These are phyloP conservation scores for Metarhizium rileyi DNA, from an alignment of 2,329 filamentous ascomycete species.

Conservation along the genomic window DNA sequence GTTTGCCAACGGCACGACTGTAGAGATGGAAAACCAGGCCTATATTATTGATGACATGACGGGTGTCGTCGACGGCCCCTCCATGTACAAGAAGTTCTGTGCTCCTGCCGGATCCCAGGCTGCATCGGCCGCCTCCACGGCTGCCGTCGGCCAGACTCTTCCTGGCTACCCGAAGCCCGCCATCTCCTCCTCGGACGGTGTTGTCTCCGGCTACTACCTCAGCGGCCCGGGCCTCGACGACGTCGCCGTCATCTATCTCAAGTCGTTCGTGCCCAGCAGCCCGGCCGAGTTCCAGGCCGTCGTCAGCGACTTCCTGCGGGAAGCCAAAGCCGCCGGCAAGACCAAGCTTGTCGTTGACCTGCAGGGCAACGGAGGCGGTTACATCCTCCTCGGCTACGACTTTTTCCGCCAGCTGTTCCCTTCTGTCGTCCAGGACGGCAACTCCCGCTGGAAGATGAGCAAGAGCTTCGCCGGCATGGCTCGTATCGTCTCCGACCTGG, in stretches of 20 bases:
- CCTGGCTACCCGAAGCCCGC: slow-evolving; percentile 21
- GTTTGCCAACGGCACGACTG: slow-evolving; percentile 26
- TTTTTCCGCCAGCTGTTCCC: slow-evolving; percentile 47
- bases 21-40: slow-evolving; percentile 21
- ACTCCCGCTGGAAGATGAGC: slow-evolving; percentile 28
- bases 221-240: slow-evolving; percentile 24
- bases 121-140: background rate
- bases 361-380: slow-evolving; percentile 44
- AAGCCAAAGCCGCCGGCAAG: slow-evolving; percentile 37
- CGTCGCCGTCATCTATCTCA: slow-evolving; percentile 19
- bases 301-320: slow-evolving; percentile 23
- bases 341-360: slow-evolving; percentile 44
- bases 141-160: background rate
- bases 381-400: slow-evolving; percentile 50
- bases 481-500: slow-evolving; percentile 31
- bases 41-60: slow-evolving; percentile 18
- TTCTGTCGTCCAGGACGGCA: slow-evolving; percentile 25
- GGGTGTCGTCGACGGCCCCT: slow-evolving; percentile 21
- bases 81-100: slow-evolving; percentile 26
- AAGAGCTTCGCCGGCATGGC: slow-evolving; percentile 34
- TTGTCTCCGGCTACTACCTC: slow-evolving; percentile 24
- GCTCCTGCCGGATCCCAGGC: slow-evolving; percentile 6
- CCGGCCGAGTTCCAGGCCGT: slow-evolving; percentile 25
- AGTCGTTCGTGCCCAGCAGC: slow-evolving; percentile 17
- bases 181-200: slow-evolving; percentile 13